Percentiles rank a stretch among this genome's conserved stretches.
Evolutionary conservation across 768 basidiomycete species (phyloP).

Genomic region (Termitomyces sp.): DNA sequence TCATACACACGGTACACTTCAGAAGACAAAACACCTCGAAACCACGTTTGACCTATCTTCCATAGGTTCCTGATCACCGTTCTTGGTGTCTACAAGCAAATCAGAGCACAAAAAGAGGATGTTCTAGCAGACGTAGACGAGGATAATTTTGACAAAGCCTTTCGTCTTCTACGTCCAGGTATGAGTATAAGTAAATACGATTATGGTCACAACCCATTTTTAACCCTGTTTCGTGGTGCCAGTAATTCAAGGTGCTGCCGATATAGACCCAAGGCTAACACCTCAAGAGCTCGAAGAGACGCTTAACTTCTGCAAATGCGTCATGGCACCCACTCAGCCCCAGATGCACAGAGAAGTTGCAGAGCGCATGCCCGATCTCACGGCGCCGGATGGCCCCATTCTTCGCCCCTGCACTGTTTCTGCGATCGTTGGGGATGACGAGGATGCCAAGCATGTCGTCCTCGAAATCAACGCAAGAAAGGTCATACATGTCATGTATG

Average conservation of each 20-base stretch:
- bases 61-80: constrained; percentile 25
- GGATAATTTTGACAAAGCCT: constrained; percentile 38
- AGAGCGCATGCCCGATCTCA: constrained; percentile 11
- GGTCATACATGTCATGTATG: not conserved
- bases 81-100: constrained; percentile 40
- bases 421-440: not conserved
- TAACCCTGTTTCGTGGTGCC: not conserved
- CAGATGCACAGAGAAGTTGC: constrained; percentile 23
- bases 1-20: constrained; percentile 24
- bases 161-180: constrained; percentile 28
- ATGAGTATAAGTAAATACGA: not conserved
- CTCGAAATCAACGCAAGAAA: constrained; percentile 2
- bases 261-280: constrained; percentile 41
- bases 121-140: constrained; percentile 33
- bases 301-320: constrained; percentile 22
- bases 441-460: not conserved
- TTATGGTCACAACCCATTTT: no score
- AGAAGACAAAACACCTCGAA: not conserved
- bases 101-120: constrained; percentile 28
- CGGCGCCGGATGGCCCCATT: not conserved
- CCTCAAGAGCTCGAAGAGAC: constrained; percentile 49
- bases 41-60: constrained; percentile 24
- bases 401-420: not conserved
- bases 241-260: constrained; percentile 54
- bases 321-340: constrained; percentile 23